These are phyloP conservation scores for Panellus pusillus DNA, from an alignment of 768 basidiomycete species.

Conservation along the genomic window DNA sequence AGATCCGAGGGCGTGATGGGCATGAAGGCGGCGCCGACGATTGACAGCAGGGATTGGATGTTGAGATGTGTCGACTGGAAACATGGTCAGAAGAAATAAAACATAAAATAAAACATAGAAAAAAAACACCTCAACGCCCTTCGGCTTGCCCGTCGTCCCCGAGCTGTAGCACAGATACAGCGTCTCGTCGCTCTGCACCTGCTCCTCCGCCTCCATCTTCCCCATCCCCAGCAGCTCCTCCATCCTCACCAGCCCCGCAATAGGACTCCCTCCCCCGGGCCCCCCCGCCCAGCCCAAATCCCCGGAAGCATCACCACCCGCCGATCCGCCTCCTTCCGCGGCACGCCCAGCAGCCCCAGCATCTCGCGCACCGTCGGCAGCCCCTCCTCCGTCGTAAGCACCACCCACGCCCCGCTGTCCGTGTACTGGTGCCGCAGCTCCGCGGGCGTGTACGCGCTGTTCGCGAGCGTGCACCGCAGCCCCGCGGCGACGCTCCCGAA, in stretches of 20 bases:
- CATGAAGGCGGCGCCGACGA: slow-evolving; percentile 37
- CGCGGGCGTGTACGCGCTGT: slow-evolving; percentile 47
- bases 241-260: slow-evolving; percentile 9
- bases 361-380: slow-evolving; percentile 19
- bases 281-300: slow-evolving; percentile 15
- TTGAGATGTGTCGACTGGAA: slow-evolving; percentile 51
- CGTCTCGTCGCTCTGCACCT: slow-evolving; percentile 27
- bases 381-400: slow-evolving; percentile 52
- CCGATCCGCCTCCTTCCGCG: slow-evolving; percentile 12
- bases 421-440: slow-evolving; percentile 59
- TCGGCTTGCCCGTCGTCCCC: slow-evolving; percentile 53
- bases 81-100: too few relatives aligned
- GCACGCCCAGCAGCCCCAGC: slow-evolving; percentile 20
- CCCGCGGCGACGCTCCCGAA: slow-evolving; percentile 50
- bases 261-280: too few relatives aligned
- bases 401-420: slow-evolving; percentile 45
- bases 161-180: slow-evolving; percentile 29
- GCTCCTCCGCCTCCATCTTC: slow-evolving; percentile 21
- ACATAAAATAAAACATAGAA: not conserved
- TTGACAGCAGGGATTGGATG: slow-evolving; percentile 44
- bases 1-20: slow-evolving; percentile 37
- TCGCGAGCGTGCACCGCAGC: slow-evolving; percentile 51
- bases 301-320: slow-evolving; percentile 9
- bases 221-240: slow-evolving; percentile 20
- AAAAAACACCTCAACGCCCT: slow-evolving; percentile 15